Percentiles rank a stretch among this genome's conserved stretches.
Conservation (phyloP, 805 yeast genomes). For the Cyberlindnera amylophila region DNA sequence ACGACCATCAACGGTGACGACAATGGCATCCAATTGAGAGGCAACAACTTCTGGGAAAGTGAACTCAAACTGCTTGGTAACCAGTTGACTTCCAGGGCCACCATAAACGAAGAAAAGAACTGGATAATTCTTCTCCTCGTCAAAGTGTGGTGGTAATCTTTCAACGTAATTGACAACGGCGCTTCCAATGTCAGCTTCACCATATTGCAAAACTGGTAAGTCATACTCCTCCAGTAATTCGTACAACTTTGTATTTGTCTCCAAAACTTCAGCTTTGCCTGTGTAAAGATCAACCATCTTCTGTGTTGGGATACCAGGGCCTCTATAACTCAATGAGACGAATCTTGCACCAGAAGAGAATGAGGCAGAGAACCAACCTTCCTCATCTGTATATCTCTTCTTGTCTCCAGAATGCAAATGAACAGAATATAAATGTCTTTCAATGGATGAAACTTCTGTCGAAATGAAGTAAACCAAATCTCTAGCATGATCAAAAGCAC, state of each 20-base stretch:
- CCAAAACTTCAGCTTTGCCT: constrained; percentile 28
- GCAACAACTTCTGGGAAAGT: constrained; percentile 75
- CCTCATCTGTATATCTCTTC: constrained; percentile 35
- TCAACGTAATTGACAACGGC: constrained; percentile 64
- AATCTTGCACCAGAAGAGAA: constrained; percentile 80
- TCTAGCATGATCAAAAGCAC: constrained; percentile 52
- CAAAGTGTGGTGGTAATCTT: constrained; percentile 72
- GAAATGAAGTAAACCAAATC: constrained; percentile 59
- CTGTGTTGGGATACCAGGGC: constrained; percentile 82
- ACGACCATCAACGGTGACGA: constrained; percentile 94
- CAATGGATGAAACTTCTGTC: constrained; percentile 74
- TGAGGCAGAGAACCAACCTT: constrained; percentile 66
- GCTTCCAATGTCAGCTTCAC: constrained; percentile 49
- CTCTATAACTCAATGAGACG: constrained; percentile 64
- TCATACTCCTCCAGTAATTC: constrained; percentile 40
- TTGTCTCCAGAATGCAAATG: constrained; percentile 43
- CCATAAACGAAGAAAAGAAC: constrained; percentile 88
- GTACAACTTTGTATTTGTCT: constrained; percentile 40
- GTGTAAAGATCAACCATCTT: constrained; percentile 54
- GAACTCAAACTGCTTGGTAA: constrained; percentile 54
- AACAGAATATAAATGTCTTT: constrained; percentile 78
- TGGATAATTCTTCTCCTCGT: constrained; percentile 58
- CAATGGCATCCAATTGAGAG: constrained; percentile 74
- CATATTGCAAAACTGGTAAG: constrained; percentile 52
- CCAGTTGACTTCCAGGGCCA: constrained; percentile 92